phyloP scores from a whole-genome alignment of 176 grass and related monocot species.

The Melocanna baccifera region DNA sequence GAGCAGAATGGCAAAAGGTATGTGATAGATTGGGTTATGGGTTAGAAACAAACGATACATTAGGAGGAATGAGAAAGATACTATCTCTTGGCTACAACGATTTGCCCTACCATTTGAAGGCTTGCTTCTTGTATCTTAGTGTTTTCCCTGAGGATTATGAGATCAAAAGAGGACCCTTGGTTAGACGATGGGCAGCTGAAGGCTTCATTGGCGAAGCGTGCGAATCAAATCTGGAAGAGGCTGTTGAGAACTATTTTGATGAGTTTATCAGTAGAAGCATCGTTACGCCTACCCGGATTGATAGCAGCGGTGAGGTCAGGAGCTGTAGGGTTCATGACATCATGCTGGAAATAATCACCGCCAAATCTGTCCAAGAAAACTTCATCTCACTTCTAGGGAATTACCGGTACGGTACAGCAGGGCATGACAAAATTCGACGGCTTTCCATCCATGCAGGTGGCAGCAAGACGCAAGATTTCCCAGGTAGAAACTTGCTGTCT shows the following conservation, averaged over 20 bases:
- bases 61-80: conserved; percentile 21
- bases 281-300: neutral
- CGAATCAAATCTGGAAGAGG: neutral
- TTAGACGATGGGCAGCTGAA: conserved; percentile 30
- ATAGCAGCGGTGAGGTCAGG: neutral
- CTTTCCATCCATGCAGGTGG: neutral
- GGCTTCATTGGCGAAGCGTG: neutral
- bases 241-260: neutral
- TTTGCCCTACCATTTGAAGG: conserved; percentile 34
- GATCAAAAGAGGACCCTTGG: neutral
- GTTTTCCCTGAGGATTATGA: neutral
- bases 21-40: neutral
- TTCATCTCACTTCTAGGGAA: neutral
- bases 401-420: neutral
- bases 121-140: conserved; percentile 32
- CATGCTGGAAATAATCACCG: conserved; percentile 8
- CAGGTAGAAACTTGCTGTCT: too few relatives aligned
- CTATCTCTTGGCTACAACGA: conserved; percentile 35
- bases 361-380: conserved; percentile 5
- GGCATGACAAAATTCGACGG: neutral
- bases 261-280: conserved; percentile 23
- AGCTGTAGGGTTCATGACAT: conserved; percentile 21
- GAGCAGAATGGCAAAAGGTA: neutral
- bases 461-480: neutral
- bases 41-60: neutral